Conservation (phyloP, 345 rosid genomes). For the Brassica napus region DNA sequence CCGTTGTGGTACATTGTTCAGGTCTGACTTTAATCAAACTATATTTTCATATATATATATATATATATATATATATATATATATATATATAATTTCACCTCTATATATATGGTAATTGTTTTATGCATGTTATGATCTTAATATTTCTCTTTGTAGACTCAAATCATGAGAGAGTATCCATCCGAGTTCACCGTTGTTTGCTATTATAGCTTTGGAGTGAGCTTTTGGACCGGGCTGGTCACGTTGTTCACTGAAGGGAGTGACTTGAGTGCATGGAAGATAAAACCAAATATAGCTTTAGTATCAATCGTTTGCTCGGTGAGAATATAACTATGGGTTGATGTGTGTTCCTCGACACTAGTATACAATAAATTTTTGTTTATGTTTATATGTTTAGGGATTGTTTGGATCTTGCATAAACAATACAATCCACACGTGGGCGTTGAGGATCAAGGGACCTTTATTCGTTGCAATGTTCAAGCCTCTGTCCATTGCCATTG, state of each 20-base stretch:
- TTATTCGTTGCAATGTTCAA: slow-evolving; percentile 70
- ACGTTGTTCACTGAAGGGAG: slow-evolving; percentile 54
- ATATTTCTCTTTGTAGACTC: slow-evolving; percentile 46
- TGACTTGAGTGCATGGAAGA: slow-evolving; percentile 58
- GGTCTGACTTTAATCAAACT: slow-evolving; percentile 46
- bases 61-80: no score
- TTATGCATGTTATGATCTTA: not conserved
- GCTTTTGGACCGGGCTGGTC: slow-evolving; percentile 59
- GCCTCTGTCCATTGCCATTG: slow-evolving; percentile 77
- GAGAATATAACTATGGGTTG: slow-evolving; percentile 32
- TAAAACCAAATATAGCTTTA: slow-evolving; percentile 56
- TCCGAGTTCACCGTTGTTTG: slow-evolving; percentile 77
- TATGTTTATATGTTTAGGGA: slow-evolving; percentile 48
- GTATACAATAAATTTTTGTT: not conserved
- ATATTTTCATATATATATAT: not conserved
- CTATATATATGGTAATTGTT: not conserved
- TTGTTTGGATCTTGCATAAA: slow-evolving; percentile 61
- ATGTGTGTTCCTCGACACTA: not conserved
- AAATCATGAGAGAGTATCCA: slow-evolving; percentile 85
- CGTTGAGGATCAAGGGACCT: slow-evolving; percentile 67
- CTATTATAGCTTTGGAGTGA: slow-evolving; percentile 69
- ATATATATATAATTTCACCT: not conserved
- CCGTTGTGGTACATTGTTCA: slow-evolving; percentile 91
- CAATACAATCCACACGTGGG: slow-evolving; percentile 62
- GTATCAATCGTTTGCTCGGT: slow-evolving; percentile 80